Base-by-base conservation (phyloP, 2,329 filamentous ascomycete genomes). In the Trichoderma sp. region DNA sequence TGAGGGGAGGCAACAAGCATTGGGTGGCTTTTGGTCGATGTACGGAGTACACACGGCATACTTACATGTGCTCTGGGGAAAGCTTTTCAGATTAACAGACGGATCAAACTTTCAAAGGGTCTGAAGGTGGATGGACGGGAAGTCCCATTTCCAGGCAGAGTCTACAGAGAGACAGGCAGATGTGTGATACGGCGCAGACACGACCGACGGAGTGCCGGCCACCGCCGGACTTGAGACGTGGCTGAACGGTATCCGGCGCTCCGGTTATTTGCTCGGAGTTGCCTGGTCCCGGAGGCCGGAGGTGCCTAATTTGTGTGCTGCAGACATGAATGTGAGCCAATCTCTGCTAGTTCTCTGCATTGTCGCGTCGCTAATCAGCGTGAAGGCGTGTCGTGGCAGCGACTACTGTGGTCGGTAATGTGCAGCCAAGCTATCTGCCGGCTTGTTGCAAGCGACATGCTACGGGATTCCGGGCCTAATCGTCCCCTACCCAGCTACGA, bases 251-350 rank as follows among this genome's bases (percentile, higher is more conserved):
- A 35, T 16, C 65, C 73, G 73, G 74, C 53, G 74, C 74, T 65
- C 74, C 74, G 74, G 65, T 60, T 53, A 67, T 69, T 71, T 33
- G 14, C n/a, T 75, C 74, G 74, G 74, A 53, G 41, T 65, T 59
- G 65, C 66, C 71, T 38, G 67, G 45, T 45, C 59, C 66, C 65
- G 74, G 66, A 56, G 59, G 18, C 66, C 74, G 74, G 66, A 71
- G 35, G 24, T 56, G 67, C 45, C 18, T n/a, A 31, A 45, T 62
- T 45, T 60, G 16, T 21, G 50, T 21, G 14, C 66, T 65, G 62
- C 50, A 38, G 27, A 14, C 59, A n/a, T 38, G 18, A 27, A 29
- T 18, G 38, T 21, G 50, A 29, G 50, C 33, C 31, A 24, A 24
- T 21, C 33, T 59, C 14, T 35, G 50, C 35, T 18, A 31, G 24